Conservation (phyloP, 441 rosid genomes). For the Rhodomyrtus psidioides region DNA sequence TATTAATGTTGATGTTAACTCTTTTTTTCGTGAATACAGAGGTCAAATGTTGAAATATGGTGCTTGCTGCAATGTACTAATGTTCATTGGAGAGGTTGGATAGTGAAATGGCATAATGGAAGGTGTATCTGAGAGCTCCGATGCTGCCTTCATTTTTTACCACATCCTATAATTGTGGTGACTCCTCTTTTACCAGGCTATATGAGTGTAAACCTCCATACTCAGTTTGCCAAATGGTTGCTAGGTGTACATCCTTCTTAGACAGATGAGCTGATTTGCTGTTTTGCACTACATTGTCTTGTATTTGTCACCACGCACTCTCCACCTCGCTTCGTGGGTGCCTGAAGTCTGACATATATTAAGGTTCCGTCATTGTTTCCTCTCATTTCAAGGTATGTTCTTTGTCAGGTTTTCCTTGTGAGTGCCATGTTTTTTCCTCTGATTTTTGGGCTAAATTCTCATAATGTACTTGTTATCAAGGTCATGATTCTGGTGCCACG, state of each 20-base stretch:
- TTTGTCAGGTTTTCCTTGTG: neutral
- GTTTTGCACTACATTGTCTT: neutral
- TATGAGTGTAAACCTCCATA: conserved; percentile 51
- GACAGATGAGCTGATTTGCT: conserved; percentile 33
- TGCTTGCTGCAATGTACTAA: neutral
- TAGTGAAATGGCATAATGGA: neutral
- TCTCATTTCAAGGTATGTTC: neutral
- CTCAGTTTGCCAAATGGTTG: conserved; percentile 58
- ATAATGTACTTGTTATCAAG: neutral
- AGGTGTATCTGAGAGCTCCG: neutral
- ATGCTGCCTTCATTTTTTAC: neutral
- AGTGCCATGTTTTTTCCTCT: neutral
- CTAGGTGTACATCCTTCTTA: conserved; percentile 42
- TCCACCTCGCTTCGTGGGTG: neutral
- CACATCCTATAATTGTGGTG: neutral
- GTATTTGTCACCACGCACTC: neutral
- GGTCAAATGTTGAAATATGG: neutral
- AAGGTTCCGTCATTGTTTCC: neutral
- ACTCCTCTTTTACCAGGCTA: conserved; percentile 21
- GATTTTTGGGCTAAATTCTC: neutral
- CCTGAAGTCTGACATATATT: neutral
- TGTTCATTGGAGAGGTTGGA: neutral
- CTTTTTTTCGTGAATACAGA: neutral
- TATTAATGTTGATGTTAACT: no score
- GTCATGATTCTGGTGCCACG: neutral